Percentiles rank a stretch among this genome's conserved stretches.
Evolutionary conservation across 768 basidiomycete genomes (phyloP).

Genomic region (Pulveroboletus frians): DNA sequence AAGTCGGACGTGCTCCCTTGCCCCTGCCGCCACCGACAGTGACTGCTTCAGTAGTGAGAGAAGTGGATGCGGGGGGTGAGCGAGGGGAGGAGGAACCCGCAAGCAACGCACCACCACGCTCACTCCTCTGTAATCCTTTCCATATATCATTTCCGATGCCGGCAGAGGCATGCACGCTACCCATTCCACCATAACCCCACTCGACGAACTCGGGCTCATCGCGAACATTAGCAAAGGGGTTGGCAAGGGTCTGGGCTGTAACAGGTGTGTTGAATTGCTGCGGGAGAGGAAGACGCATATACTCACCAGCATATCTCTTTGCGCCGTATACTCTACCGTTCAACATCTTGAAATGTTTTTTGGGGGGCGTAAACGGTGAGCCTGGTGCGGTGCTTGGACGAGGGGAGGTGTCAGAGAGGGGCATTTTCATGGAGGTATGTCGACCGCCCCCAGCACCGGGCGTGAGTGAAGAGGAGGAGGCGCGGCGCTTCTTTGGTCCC

Average conservation of each 20-base stretch:
- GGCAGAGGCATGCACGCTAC: constrained; percentile 38
- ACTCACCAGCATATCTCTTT: constrained; percentile 27
- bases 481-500: constrained; percentile 13
- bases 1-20: constrained; percentile 10
- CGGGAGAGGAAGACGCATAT: background rate
- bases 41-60: constrained; percentile 25
- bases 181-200: constrained; percentile 90
- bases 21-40: constrained; percentile 13
- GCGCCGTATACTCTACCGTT: constrained; percentile 83
- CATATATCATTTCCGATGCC: constrained; percentile 28
- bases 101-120: constrained; percentile 24
- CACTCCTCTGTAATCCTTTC: constrained; percentile 24
- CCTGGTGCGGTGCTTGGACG: constrained; percentile 12
- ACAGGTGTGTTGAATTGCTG: background rate
- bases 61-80: constrained; percentile 14
- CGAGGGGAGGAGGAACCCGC: constrained; percentile 10
- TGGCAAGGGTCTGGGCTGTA: constrained; percentile 33
- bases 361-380: constrained; percentile 4
- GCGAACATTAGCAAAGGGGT: constrained; percentile 59
- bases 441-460: constrained; percentile 30
- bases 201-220: constrained; percentile 82
- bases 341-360: constrained; percentile 57
- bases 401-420: background rate
- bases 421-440: constrained; percentile 15
- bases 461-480: constrained; percentile 19